phyloP scores from a whole-genome alignment of 1,284 basidiomycete genomes.

The Stereum hirsutum region DNA sequence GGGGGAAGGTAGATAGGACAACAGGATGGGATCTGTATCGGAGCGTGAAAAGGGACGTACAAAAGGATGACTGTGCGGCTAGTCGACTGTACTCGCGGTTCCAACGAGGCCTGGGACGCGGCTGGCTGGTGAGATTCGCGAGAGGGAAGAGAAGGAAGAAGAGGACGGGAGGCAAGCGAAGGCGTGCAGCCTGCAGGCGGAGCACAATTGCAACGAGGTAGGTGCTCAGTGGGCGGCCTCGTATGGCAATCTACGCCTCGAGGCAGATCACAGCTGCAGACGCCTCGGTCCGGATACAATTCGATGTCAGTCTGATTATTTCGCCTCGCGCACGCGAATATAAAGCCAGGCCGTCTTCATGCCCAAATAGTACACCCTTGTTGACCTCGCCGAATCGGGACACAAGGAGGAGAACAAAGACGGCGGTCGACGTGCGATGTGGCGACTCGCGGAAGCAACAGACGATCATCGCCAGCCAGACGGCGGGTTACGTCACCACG shows the following conservation, averaged over 20 bases:
- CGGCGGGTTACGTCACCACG: too few relatives aligned
- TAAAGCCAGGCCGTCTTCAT: too few relatives aligned
- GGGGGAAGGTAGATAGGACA: conserved; percentile 18
- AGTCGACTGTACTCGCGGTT: conserved; percentile 31
- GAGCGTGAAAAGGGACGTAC: conserved; percentile 19
- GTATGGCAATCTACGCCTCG: conserved; percentile 29
- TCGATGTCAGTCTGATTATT: not conserved
- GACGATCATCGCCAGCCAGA: too few relatives aligned
- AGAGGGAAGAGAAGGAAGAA: conserved; percentile 18
- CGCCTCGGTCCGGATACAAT: conserved; percentile 10
- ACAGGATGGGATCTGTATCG: conserved; percentile 18
- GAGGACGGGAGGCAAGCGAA: conserved; percentile 21
- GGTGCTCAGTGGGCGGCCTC: conserved; percentile 18
- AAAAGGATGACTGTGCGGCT: too few relatives aligned
- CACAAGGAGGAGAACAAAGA: too few relatives aligned
- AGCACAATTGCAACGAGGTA: too few relatives aligned
- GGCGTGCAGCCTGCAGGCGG: too few relatives aligned
- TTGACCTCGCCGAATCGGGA: too few relatives aligned
- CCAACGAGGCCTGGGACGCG: conserved; percentile 33
- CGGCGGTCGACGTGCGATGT: too few relatives aligned
- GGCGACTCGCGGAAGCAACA: too few relatives aligned
- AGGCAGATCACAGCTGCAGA: conserved; percentile 26
- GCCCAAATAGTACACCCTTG: too few relatives aligned
- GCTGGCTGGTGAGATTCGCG: conserved; percentile 18
- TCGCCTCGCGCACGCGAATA: too few relatives aligned